Base-by-base conservation (phyloP, 495 filamentous ascomycete species). In the Lentithecium fluviatile region DNA sequence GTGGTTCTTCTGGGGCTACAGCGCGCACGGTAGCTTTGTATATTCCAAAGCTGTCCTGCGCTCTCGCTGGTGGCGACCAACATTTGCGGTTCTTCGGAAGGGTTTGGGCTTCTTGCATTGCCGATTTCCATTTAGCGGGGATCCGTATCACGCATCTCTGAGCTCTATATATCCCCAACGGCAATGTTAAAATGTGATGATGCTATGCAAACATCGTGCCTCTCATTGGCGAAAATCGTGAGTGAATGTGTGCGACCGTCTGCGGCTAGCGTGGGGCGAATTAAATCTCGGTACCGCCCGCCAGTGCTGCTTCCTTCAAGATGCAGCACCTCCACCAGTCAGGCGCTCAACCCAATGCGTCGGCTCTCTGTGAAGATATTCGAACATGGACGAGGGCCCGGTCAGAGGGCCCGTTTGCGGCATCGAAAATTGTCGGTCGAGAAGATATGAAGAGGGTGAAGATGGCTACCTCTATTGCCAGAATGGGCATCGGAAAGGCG, bases 401-500 rank as follows among this genome's bases (percentile, higher is more conserved):
- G 47, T 1, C n/a, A 64, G 58, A 38, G 60, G 65, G 17, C 45
- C 49, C 6, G 37, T 68, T 21, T 69, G 66, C 32, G 66, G 62
- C 21, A 38, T 55, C 64, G 71, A 78, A 53, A 75, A 80, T 46
- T 83, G 80, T 56, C 72, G 75, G 23, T 74, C 77, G 11, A 70
- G 73, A 37, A 64, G 73, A 32, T 82, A 76, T 71, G 80, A 82
- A 53, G 68, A 73, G 55, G 75, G 58, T 17, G 66, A 65, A 78
- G 57, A 77, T 60, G 80, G 79, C 15, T 65, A 74, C 11, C 71
- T 74, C n/a, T 82, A 80, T 58, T 83, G 80, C 57, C 69, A 79
- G 20, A 78, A 80, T 38, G 80, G 80, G 7, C 80, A 83, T 67
- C 76, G 77, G 46, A 74, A 80, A 23, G 77, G 81, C 60, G 80